Conservation (phyloP, 192 early-diverging fungal genomes). For the Phlyctochytrium bullatum region DNA sequence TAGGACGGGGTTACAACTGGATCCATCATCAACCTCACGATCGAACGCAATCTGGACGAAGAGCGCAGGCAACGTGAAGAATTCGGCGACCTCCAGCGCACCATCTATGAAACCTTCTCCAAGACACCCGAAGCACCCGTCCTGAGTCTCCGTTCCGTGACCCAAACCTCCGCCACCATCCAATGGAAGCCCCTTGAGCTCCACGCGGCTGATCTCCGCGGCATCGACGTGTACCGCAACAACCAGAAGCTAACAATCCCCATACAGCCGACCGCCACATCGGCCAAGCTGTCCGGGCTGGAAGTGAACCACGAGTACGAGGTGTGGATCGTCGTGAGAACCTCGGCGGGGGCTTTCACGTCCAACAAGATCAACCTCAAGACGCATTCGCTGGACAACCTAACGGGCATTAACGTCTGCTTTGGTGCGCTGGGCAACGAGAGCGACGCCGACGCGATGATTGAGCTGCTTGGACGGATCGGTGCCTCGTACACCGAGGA, state of each 20-base stretch:
- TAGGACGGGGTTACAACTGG: conserved; percentile 83
- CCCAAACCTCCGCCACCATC: conserved; percentile 80
- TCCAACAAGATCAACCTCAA: conserved; percentile 73
- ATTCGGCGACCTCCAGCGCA: conserved; percentile 83
- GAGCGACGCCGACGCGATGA: conserved; percentile 70
- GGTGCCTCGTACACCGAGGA: conserved; percentile 86
- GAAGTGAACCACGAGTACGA: conserved; percentile 89
- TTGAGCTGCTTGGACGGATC: conserved; percentile 72
- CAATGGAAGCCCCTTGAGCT: conserved; percentile 91
- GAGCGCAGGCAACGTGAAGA: conserved; percentile 78
- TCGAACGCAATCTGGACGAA: conserved; percentile 83
- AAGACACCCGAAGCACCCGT: conserved; percentile 75
- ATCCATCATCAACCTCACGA: conserved; percentile 94
- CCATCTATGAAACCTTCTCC: conserved; percentile 77
- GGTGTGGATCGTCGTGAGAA: conserved; percentile 85
- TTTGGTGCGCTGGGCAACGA: conserved; percentile 87
- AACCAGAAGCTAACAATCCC: conserved; percentile 71
- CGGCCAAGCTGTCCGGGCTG: conserved; percentile 82
- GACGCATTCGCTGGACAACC: conserved; percentile 94
- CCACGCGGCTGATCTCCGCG: conserved; percentile 75
- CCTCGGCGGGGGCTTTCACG: conserved; percentile 80
- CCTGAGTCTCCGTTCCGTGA: conserved; percentile 66
- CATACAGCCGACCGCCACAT: conserved; percentile 23
- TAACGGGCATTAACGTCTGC: conserved; percentile 94
- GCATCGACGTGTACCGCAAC: conserved; percentile 91